A percentile compares a stretch with the other conserved stretches of the same genome.
Conservation (phyloP, 495 filamentous ascomycete species). For the Geoglossum glabrum region DNA sequence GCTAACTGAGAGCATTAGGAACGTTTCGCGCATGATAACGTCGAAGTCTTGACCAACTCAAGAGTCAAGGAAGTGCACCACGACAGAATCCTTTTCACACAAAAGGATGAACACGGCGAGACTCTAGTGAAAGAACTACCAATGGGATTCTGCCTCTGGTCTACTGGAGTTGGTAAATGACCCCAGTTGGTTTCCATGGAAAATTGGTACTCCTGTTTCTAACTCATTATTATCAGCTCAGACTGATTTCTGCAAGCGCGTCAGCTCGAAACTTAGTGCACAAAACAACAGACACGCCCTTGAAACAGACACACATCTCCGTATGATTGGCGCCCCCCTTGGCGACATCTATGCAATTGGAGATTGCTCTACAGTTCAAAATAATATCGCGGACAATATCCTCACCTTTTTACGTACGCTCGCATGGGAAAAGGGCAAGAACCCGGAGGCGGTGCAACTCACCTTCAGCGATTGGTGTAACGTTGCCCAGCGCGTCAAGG, state of each 20-base stretch:
- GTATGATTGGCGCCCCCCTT: constrained; percentile 73
- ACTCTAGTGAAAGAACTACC: constrained; percentile 77
- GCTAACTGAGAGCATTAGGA: constrained; percentile 17
- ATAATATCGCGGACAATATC: constrained; percentile 78
- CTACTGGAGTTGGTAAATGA: constrained; percentile 57
- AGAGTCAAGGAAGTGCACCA: constrained; percentile 71
- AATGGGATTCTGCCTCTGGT: constrained; percentile 95
- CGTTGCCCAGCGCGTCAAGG: constrained; percentile 64
- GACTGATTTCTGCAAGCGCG: constrained; percentile 51
- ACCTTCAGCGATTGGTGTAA: constrained; percentile 73
- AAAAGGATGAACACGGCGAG: constrained; percentile 51
- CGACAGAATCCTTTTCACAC: constrained; percentile 74
- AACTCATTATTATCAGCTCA: constrained; percentile 29
- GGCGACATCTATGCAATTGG: constrained; percentile 95
- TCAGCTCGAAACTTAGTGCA: constrained; percentile 44
- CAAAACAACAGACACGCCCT: constrained; percentile 84
- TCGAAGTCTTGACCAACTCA: constrained; percentile 79
- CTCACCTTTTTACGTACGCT: constrained; percentile 72
- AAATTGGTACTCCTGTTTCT: neutral
- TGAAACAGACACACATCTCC: constrained; percentile 88
- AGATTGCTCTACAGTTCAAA: constrained; percentile 93
- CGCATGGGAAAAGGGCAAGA: constrained; percentile 77
- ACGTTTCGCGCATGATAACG: constrained; percentile 73
- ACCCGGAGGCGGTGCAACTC: constrained; percentile 65
- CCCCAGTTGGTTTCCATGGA: constrained; percentile 1